Percentiles rank a stretch among this genome's conserved stretches.
Evolutionary conservation across 2,329 filamentous ascomycete species (phyloP).

Genomic region (Pyrenochaeta sp.): DNA sequence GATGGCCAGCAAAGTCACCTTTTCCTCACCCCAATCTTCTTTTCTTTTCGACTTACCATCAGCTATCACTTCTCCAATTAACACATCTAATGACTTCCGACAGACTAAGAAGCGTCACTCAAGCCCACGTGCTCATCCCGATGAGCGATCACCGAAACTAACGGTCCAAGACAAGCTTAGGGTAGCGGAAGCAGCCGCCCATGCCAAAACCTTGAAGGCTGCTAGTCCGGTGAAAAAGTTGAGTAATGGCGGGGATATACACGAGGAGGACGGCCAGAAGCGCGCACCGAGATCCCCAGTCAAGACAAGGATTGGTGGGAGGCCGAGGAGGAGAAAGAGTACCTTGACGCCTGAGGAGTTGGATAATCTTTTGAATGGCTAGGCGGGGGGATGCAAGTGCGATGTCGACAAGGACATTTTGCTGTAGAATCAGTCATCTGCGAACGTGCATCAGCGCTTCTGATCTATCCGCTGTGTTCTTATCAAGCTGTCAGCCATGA

Average conservation of each 20-base stretch:
- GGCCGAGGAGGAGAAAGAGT: constrained; percentile 73
- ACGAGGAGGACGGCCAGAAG: constrained; percentile 29
- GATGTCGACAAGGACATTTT: constrained; percentile 3
- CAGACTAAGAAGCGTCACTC: constrained; percentile 50
- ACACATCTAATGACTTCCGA: constrained; percentile 36
- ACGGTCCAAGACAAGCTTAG: constrained; percentile 59
- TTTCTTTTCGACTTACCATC: constrained; percentile 10
- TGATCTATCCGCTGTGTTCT: constrained; percentile 2
- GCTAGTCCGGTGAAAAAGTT: constrained; percentile 16
- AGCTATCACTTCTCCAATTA: constrained; percentile 9
- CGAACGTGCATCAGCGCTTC: constrained; percentile 6
- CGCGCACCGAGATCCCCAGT: constrained; percentile 40
- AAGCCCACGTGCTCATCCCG: constrained; percentile 48
- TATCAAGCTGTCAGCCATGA: constrained; percentile 8
- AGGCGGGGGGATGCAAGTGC: constrained; percentile 11
- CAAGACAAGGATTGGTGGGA: constrained; percentile 61
- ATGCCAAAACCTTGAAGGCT: constrained; percentile 29
- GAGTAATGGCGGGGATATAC: constrained; percentile 29
- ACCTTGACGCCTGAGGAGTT: constrained; percentile 80
- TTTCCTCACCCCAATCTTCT: constrained; percentile 30
- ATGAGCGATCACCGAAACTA: constrained; percentile 51
- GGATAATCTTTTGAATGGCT: constrained; percentile 55
- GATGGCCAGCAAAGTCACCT: constrained; percentile 38
- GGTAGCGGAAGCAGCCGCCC: constrained; percentile 54
- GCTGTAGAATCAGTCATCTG: background rate